These are phyloP conservation scores for Diaporthe ampelina DNA, from an alignment of 2,329 filamentous ascomycete species.

Conservation along the genomic window DNA sequence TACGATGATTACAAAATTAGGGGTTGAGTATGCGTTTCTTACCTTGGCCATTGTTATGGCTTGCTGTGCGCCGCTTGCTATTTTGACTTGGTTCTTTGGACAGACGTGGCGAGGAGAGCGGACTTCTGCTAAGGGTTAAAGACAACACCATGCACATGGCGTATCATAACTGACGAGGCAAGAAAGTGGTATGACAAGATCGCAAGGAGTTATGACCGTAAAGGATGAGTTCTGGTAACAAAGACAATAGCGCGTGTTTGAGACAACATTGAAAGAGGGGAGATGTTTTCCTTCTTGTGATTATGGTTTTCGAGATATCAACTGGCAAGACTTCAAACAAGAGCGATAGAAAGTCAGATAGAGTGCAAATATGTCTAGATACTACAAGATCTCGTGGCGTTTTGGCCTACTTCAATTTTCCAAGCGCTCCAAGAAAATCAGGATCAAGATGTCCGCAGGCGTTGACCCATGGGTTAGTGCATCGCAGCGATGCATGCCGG, in stretches of 20 bases:
- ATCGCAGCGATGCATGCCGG: too few species aligned
- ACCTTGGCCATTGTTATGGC: conserved; percentile 36
- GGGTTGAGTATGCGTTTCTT: conserved; percentile 40
- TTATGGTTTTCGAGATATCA: neutral
- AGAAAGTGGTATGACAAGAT: too few species aligned
- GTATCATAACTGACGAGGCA: neutral
- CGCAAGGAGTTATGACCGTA: neutral
- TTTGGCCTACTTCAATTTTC: neutral
- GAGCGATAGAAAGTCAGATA: neutral
- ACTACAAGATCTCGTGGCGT: neutral
- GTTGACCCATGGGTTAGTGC: too few species aligned
- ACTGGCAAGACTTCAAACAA: neutral
- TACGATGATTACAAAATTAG: conserved; percentile 38
- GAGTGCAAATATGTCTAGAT: neutral
- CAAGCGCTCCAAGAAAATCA: neutral
- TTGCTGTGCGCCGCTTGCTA: neutral
- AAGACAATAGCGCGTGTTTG: too few species aligned
- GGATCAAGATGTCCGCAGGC: too few species aligned
- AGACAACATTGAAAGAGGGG: neutral
- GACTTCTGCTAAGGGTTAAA: neutral
- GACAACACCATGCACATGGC: too few species aligned
- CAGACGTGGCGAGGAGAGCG: conserved; percentile 3
- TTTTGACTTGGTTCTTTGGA: conserved; percentile 5
- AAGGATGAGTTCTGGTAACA: too few species aligned
- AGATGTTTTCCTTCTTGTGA: neutral